These are phyloP conservation scores for Bipolaris sorokiniana DNA, from an alignment of 2,329 filamentous ascomycete genomes.

Conservation along the genomic window DNA sequence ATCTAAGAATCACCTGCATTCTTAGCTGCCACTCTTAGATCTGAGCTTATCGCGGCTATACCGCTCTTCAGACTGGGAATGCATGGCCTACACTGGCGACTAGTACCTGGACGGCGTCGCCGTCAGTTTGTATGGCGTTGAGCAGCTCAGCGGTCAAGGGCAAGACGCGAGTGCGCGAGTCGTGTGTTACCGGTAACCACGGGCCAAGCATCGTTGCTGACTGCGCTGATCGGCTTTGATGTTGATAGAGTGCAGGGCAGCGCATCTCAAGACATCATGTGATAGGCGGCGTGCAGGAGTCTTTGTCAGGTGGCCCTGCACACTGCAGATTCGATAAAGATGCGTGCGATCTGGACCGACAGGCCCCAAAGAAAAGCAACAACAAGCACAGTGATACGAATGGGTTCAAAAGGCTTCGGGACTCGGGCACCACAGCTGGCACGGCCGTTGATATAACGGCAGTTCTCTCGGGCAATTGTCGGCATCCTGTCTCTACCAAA, in stretches of 20 bases:
- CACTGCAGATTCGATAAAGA: not conserved
- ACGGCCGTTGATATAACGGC: conserved; percentile 2
- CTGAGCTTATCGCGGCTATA: not conserved
- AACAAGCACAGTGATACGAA: not conserved
- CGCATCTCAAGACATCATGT: conserved; percentile 19
- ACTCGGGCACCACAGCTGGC: not conserved
- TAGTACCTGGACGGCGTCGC: not conserved
- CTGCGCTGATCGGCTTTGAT: conserved; percentile 12
- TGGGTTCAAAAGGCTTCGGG: not conserved
- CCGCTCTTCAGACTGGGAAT: not conserved
- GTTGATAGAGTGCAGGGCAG: conserved; percentile 7
- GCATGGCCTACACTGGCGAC: not conserved
- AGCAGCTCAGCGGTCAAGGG: not conserved
- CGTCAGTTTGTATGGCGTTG: not conserved
- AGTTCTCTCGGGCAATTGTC: conserved; percentile 6
- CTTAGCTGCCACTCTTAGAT: not conserved
- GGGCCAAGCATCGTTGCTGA: conserved; percentile 7
- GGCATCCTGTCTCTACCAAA: not conserved
- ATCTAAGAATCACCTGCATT: conserved; percentile 2
- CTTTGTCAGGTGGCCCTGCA: conserved; percentile 15
- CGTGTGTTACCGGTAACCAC: conserved; percentile 4
- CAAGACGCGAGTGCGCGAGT: not conserved
- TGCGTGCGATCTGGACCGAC: not conserved
- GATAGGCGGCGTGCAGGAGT: conserved; percentile 13
- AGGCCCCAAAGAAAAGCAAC: not conserved